A percentile compares a stretch with the other conserved stretches of the same genome.
phyloP scores from a whole-genome alignment of 352 stramenopile genomes.

The Phytophthora constricta region DNA sequence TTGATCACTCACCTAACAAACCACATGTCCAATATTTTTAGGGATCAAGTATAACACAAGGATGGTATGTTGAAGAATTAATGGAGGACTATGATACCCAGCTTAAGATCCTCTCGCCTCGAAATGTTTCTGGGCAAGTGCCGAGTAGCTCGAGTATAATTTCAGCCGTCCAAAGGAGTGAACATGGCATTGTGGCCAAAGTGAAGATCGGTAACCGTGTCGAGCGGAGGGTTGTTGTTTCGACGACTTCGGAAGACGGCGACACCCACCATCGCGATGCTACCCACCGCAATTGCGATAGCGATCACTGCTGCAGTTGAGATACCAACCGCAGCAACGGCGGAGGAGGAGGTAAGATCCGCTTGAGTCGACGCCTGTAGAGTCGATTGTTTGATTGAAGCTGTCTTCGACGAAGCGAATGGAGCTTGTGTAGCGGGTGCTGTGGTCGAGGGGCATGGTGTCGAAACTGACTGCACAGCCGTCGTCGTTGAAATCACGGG shows the following conservation, averaged over 20 bases:
- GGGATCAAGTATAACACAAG: too few species aligned
- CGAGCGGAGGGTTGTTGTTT: neutral
- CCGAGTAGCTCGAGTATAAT: neutral
- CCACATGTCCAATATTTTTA: too few species aligned
- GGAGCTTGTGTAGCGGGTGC: neutral
- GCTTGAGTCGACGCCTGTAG: constrained; percentile 22
- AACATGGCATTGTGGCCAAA: constrained; percentile 33
- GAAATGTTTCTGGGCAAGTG: too few species aligned
- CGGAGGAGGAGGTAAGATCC: constrained; percentile 5
- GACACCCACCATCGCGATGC: constrained; percentile 24
- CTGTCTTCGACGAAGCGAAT: neutral
- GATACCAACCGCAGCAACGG: constrained; percentile 17
- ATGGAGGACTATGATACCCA: too few species aligned
- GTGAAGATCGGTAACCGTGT: neutral
- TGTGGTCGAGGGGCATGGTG: constrained; percentile 8
- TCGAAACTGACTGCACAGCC: constrained; percentile 2
- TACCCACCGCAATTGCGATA: constrained; percentile 27
- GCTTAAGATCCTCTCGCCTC: too few species aligned
- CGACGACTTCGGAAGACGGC: constrained; percentile 14
- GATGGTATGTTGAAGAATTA: too few species aligned
- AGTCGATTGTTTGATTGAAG: constrained; percentile 1
- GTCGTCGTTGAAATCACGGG: neutral
- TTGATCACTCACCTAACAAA: too few species aligned
- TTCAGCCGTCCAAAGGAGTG: constrained; percentile 30
- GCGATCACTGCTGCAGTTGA: constrained; percentile 24